phyloP scores from a whole-genome alignment of 2,329 filamentous ascomycete species.

The Diplodia mutila region DNA sequence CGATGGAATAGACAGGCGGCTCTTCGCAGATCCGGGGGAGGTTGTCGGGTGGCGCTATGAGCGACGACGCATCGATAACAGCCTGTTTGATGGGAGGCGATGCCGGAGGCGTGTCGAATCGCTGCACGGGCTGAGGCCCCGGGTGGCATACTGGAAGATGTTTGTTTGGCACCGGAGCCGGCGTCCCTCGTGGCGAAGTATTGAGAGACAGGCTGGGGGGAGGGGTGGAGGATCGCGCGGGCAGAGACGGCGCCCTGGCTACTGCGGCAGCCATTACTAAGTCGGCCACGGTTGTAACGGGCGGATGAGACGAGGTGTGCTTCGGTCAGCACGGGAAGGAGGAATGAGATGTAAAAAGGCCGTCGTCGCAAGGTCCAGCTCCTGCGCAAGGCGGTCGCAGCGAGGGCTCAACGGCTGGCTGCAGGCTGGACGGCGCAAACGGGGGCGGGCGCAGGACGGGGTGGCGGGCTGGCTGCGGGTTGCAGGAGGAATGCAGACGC shows the following conservation, averaged over 20 bases:
- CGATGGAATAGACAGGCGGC: constrained; percentile 72
- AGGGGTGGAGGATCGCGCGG: constrained; percentile 47
- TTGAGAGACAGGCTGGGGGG: constrained; percentile 63
- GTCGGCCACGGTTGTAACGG: not conserved
- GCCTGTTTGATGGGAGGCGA: constrained; percentile 66
- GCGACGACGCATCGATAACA: constrained; percentile 64
- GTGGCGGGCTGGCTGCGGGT: not conserved
- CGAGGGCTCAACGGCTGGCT: constrained; percentile 20
- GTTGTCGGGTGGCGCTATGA: constrained; percentile 72
- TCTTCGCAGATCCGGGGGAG: constrained; percentile 50
- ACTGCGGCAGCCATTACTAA: constrained; percentile 49
- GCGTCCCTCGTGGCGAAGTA: constrained; percentile 58
- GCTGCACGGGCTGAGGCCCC: constrained; percentile 61
- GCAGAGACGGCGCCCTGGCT: constrained; percentile 44
- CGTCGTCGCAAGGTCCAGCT: not conserved
- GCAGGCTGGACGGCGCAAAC: constrained; percentile 22
- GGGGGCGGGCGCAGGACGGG: not conserved
- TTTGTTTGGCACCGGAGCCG: constrained; percentile 77
- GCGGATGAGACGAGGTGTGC: constrained; percentile 1
- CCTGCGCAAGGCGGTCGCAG: not conserved
- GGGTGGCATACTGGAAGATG: constrained; percentile 89
- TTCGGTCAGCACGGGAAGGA: not conserved
- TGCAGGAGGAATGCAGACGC: constrained; percentile 6
- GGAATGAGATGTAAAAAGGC: not conserved
- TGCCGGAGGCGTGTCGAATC: constrained; percentile 52